These are phyloP conservation scores for Clohesyomyces aquaticus DNA, from an alignment of 495 filamentous ascomycete species.

Conservation along the genomic window DNA sequence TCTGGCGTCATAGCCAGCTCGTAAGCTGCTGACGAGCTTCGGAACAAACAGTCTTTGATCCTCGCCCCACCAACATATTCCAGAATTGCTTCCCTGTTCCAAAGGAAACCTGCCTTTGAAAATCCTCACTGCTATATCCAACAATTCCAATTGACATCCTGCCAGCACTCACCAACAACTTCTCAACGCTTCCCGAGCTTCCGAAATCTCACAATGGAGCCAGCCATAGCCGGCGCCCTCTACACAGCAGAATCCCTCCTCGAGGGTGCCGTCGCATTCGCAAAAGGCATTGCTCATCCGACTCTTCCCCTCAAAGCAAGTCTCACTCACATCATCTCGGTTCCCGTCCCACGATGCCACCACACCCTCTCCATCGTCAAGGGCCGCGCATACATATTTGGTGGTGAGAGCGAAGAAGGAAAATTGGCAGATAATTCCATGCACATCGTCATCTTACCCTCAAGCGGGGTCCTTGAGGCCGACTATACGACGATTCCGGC, in stretches of 20 bases:
- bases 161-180: not conserved
- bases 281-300: conserved; percentile 49
- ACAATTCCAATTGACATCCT: not conserved
- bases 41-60: conserved; percentile 17
- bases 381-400: conserved; percentile 71
- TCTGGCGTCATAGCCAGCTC: conserved; percentile 8
- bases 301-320: conserved; percentile 58
- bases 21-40: conserved; percentile 15
- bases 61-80: not conserved
- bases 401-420: conserved; percentile 58
- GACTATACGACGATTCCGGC: conserved; percentile 63
- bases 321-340: conserved; percentile 60
- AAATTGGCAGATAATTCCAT: conserved; percentile 68
- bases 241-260: conserved; percentile 46
- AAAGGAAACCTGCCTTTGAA: not conserved
- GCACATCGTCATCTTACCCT: conserved; percentile 66
- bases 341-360: conserved; percentile 65
- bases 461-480: conserved; percentile 50
- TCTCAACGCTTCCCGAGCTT: not conserved
- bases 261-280: conserved; percentile 45
- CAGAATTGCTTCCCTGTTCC: not conserved
- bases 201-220: conserved; percentile 41
- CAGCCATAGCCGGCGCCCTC: conserved; percentile 44
- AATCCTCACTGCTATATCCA: not conserved
- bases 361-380: conserved; percentile 70